Conservation (phyloP, 768 basidiomycete species). For the Pulveroboletus sp. region DNA sequence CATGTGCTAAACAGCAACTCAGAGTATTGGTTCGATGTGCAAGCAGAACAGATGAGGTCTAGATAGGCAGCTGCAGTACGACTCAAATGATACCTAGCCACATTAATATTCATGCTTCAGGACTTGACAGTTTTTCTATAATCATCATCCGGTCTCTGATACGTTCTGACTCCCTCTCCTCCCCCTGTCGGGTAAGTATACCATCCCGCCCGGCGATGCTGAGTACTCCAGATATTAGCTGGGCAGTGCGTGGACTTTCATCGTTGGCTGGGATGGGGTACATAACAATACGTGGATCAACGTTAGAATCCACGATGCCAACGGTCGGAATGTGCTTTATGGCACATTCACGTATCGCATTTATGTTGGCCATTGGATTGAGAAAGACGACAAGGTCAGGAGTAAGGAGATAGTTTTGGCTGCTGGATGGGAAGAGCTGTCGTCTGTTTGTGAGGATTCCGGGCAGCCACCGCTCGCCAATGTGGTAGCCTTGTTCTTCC, state of each 20-base stretch:
- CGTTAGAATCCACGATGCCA: constrained; percentile 92
- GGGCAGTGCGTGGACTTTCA: constrained; percentile 87
- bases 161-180: constrained; percentile 22
- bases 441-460: constrained; percentile 91
- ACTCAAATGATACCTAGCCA: constrained; percentile 4
- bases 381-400: constrained; percentile 92
- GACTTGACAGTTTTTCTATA: constrained; percentile 22
- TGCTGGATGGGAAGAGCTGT: constrained; percentile 66
- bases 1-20: constrained; percentile 21
- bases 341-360: constrained; percentile 90
- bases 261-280: constrained; percentile 99
- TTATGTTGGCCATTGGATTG: constrained; percentile 82
- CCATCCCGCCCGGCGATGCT: constrained; percentile 86
- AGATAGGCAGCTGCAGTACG: constrained; percentile 22
- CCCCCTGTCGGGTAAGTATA: constrained; percentile 42
- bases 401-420: constrained; percentile 51
- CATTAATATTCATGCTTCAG: constrained; percentile 19
- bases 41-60: constrained; percentile 40
- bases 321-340: constrained; percentile 89
- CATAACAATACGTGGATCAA: constrained; percentile 94
- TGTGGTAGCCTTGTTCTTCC: constrained; percentile 77
- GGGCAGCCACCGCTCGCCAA: constrained; percentile 89
- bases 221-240: constrained; percentile 85
- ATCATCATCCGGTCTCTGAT: constrained; percentile 26
- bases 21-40: constrained; percentile 74